Evolutionary conservation across 805 yeast genomes (phyloP).

Genomic region (Schizosaccharomyces lindneri): DNA sequence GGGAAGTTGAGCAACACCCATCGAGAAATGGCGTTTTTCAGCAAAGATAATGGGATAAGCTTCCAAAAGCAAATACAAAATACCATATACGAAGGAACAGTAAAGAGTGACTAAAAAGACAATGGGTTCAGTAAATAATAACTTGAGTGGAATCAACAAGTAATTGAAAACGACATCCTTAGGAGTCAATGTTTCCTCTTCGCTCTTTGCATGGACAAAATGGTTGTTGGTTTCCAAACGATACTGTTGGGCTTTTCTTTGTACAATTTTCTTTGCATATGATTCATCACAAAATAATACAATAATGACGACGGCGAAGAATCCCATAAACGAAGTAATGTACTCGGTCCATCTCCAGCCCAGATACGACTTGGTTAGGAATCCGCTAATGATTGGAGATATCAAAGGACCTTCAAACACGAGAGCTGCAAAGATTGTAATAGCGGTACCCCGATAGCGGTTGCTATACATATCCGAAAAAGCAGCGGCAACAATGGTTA

Average conservation of each 20-base stretch:
- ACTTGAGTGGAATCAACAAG: conserved; percentile 38
- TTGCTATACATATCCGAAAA: conserved; percentile 61
- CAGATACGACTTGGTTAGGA: conserved; percentile 30
- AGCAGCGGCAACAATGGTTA: conserved; percentile 68
- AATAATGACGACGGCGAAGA: conserved; percentile 18
- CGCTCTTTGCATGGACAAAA: conserved; percentile 63
- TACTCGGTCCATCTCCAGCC: conserved; percentile 76
- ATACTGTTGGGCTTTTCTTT: conserved; percentile 34
- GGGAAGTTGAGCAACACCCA: conserved; percentile 52
- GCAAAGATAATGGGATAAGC: conserved; percentile 54
- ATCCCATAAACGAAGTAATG: conserved; percentile 37
- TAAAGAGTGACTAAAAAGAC: conserved; percentile 41
- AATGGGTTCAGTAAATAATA: conserved; percentile 51
- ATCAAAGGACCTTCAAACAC: conserved; percentile 60
- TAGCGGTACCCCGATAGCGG: conserved; percentile 46
- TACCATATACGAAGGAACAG: conserved; percentile 59
- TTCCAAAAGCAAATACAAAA: conserved; percentile 44
- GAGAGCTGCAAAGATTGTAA: conserved; percentile 42
- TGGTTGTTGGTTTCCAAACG: conserved; percentile 52
- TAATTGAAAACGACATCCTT: conserved; percentile 38
- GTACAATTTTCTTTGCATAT: conserved; percentile 44
- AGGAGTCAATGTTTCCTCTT: conserved; percentile 29
- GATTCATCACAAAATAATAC: conserved; percentile 36
- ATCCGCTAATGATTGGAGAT: conserved; percentile 60
- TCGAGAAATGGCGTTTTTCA: conserved; percentile 30